These are phyloP conservation scores for Termitomyces bulborhizus DNA, from an alignment of 768 basidiomycete species.

Conservation along the genomic window DNA sequence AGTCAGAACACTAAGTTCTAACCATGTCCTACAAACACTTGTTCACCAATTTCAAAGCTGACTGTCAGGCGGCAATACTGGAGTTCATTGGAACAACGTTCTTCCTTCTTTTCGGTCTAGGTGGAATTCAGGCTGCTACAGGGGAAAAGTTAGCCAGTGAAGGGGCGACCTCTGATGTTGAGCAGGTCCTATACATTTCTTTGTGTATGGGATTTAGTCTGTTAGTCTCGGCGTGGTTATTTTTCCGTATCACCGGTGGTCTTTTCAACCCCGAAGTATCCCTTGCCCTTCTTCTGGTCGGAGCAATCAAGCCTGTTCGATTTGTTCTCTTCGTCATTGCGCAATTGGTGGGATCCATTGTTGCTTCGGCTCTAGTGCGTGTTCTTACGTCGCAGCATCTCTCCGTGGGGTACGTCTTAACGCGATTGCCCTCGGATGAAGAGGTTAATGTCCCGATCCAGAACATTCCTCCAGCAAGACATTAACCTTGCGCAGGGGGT, in stretches of 20 bases:
- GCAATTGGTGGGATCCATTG: constrained; percentile 55
- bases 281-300: constrained; percentile 51
- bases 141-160: constrained; percentile 23
- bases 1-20: neutral
- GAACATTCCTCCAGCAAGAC: constrained; percentile 40
- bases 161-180: constrained; percentile 24
- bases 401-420: constrained; percentile 42
- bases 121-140: constrained; percentile 54
- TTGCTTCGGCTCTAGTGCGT: constrained; percentile 48
- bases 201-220: constrained; percentile 57
- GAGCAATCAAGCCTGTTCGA: constrained; percentile 47
- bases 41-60: constrained; percentile 26
- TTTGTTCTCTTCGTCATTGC: constrained; percentile 57
- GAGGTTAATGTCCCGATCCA: constrained; percentile 19
- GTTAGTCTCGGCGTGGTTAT: constrained; percentile 60
- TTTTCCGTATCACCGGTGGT: constrained; percentile 57
- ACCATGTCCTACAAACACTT: constrained; percentile 3
- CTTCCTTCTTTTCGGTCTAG: constrained; percentile 62
- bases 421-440: neutral
- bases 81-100: constrained; percentile 56
- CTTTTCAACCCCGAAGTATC: constrained; percentile 64
- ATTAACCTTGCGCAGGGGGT: constrained; percentile 52
- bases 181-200: constrained; percentile 49
- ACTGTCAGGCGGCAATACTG: constrained; percentile 42
- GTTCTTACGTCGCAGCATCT: constrained; percentile 50